Evolutionary conservation across 2,329 filamentous ascomycete species (phyloP), one percentile per base, ranked within the genome.

Genomic region (Capronia coronata): DNA sequence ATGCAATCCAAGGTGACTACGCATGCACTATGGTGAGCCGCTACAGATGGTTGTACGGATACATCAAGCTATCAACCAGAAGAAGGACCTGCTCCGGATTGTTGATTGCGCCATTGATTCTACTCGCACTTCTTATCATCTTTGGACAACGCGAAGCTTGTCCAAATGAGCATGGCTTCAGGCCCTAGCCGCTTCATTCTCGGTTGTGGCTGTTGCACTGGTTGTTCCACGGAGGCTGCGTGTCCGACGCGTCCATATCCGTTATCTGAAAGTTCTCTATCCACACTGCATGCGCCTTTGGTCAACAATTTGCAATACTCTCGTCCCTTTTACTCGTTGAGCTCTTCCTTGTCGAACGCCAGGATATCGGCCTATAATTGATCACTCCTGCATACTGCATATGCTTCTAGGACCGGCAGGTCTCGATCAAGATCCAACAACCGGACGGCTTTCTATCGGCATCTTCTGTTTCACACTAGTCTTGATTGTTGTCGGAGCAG

Each of bases 391-490:
- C 7, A 9, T 32, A 3, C 7, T 32, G n/a, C 11, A 3, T 11
- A n/a, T 32, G 7, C 29, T 32, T 11, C 13, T 10, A n/a, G n/a
- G n/a, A 27, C 25, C 5, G 5, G 29, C 11, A 32, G 3, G 29
- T 32, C 29, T 32, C 3, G 13, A 32, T 32, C 25, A 27, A 27
- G 25, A 27, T 27, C 25, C 19, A 39, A 39, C 16, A 8, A 39
- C 8, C 11, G 8, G 41, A 44, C 25, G 43, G 37, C 42, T 49
- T 35, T 34, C 27, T 37, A 46, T 42, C 52, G 38, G 23, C 16
- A 45, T 13, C 38, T 50, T 49, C 19, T n/a, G 49, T 52, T 50
- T 53, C 51, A 53, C 38, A 55, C 53, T 55, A 55, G 43, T 46
- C 46, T 23, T 40, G 16, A 29, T 50, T 39, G 43, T 46, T 43